A percentile compares a stretch with the other conserved stretches of the same genome.
phyloP scores from a whole-genome alignment of 164 flowering plant species.

The Cinnamomum chago region DNA sequence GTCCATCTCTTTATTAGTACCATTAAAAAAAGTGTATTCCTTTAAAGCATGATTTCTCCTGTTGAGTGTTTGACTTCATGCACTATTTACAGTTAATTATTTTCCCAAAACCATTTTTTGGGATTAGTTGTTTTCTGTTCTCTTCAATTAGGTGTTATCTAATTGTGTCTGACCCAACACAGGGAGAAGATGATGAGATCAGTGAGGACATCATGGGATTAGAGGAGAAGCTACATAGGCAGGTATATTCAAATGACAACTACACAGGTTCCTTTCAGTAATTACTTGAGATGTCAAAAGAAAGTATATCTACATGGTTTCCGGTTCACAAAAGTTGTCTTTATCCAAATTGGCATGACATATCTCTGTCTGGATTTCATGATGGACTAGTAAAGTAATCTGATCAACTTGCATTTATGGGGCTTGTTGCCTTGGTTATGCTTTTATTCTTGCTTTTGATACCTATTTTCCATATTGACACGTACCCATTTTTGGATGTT shows the following conservation, averaged over 20 bases:
- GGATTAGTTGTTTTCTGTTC: not conserved
- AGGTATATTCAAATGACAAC: conserved; percentile 40
- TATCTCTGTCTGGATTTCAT: too few relatives aligned
- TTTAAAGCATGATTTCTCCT: not conserved
- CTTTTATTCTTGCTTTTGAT: not conserved
- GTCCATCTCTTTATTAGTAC: conserved; percentile 1
- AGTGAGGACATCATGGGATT: conserved; percentile 43
- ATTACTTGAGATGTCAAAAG: too few relatives aligned
- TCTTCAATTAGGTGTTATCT: conserved; percentile 6
- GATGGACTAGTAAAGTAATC: not conserved
- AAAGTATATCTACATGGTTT: too few relatives aligned
- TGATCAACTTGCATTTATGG: not conserved
- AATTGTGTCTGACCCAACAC: conserved; percentile 42
- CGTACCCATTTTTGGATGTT: too few relatives aligned
- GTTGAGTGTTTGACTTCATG: not conserved
- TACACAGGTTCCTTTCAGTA: not conserved
- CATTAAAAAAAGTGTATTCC: not conserved
- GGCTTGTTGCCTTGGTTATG: not conserved
- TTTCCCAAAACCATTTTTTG: not conserved
- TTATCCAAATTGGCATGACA: too few relatives aligned
- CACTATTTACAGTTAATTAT: not conserved
- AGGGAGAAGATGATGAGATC: conserved; percentile 54
- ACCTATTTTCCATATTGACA: too few relatives aligned
- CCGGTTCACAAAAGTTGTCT: too few relatives aligned
- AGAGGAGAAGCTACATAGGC: conserved; percentile 40